phyloP scores from a whole-genome alignment of 192 early-diverging fungal genomes.

The Coemansia sp. region DNA sequence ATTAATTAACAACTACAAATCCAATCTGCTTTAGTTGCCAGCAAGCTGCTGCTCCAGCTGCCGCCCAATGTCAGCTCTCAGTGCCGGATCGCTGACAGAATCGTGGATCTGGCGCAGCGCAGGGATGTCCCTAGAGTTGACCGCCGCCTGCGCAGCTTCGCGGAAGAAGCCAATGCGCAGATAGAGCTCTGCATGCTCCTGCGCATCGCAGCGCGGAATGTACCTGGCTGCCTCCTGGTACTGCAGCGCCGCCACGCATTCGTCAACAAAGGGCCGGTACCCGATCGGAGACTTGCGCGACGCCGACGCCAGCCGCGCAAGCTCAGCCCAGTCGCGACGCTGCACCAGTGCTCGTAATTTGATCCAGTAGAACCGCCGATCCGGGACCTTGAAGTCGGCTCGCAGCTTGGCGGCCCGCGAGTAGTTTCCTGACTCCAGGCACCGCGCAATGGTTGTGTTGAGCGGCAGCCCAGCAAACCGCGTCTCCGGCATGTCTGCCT shows the following conservation, averaged over 20 bases:
- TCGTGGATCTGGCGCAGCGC: conserved; percentile 57
- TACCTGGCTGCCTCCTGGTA: conserved; percentile 75
- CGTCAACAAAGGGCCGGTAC: conserved; percentile 77
- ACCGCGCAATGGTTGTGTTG: conserved; percentile 83
- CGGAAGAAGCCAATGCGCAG: conserved; percentile 72
- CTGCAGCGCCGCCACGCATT: conserved; percentile 74
- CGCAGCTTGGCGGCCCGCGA: conserved; percentile 75
- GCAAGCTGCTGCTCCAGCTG: conserved; percentile 33
- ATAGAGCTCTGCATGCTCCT: conserved; percentile 61
- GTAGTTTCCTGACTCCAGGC: conserved; percentile 69
- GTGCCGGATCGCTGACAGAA: conserved; percentile 11
- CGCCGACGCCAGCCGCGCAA: conserved; percentile 76
- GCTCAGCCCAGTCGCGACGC: conserved; percentile 80
- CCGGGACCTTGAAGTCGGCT: conserved; percentile 84
- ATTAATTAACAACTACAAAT: too few species aligned
- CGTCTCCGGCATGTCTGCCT: conserved; percentile 64
- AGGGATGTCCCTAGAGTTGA: conserved; percentile 62
- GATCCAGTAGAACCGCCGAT: conserved; percentile 88
- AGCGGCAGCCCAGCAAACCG: conserved; percentile 71
- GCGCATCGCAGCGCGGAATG: conserved; percentile 68
- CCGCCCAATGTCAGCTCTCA: conserved; percentile 40
- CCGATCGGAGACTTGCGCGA: conserved; percentile 72
- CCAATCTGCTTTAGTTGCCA: not conserved
- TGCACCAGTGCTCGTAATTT: conserved; percentile 79
- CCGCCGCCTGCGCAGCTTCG: conserved; percentile 72